Percentiles rank a stretch among this genome's conserved stretches.
phyloP scores from a whole-genome alignment of 2,329 filamentous ascomycete genomes.

The Ampelomyces quisqualis region DNA sequence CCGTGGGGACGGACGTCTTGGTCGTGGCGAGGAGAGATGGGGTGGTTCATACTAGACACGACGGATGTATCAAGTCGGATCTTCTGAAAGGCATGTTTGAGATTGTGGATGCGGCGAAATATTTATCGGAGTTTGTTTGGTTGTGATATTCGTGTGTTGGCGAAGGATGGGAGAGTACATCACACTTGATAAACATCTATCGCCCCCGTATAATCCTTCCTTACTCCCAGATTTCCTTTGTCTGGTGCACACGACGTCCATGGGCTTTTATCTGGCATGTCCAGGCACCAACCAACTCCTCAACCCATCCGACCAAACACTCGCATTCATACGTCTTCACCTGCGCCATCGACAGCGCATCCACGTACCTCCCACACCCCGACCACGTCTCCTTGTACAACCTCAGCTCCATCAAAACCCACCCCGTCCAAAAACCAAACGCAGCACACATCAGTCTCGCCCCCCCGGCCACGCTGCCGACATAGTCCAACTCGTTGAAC shows the following conservation, averaged over 20 bases:
- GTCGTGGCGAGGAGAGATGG: conserved; percentile 8
- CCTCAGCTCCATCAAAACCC: not conserved
- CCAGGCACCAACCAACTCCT: not conserved
- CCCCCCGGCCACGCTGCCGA: no score
- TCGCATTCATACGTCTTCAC: conserved; percentile 5
- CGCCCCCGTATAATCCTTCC: no score
- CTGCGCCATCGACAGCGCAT: conserved; percentile 5
- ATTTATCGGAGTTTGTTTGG: conserved; percentile 16
- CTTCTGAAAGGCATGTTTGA: conserved; percentile 8
- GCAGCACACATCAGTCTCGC: not conserved
- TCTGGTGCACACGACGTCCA: not conserved
- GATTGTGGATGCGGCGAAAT: conserved; percentile 13
- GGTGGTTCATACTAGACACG: not conserved
- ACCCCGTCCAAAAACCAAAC: conserved; percentile 3
- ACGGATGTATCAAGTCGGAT: conserved; percentile 3
- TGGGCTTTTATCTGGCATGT: not conserved
- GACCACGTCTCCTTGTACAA: conserved; percentile 9
- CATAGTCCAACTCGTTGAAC: no score
- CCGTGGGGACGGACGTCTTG: conserved; percentile 13
- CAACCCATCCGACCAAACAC: not conserved
- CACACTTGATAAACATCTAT: no score
- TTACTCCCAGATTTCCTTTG: no score
- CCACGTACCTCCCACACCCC: conserved; percentile 3
- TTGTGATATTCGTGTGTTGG: conserved; percentile 11
- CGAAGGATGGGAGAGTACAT: no score